Evolutionary conservation across 495 filamentous ascomycete species (phyloP).

Genomic region (Hypomontagnella monticulosa): DNA sequence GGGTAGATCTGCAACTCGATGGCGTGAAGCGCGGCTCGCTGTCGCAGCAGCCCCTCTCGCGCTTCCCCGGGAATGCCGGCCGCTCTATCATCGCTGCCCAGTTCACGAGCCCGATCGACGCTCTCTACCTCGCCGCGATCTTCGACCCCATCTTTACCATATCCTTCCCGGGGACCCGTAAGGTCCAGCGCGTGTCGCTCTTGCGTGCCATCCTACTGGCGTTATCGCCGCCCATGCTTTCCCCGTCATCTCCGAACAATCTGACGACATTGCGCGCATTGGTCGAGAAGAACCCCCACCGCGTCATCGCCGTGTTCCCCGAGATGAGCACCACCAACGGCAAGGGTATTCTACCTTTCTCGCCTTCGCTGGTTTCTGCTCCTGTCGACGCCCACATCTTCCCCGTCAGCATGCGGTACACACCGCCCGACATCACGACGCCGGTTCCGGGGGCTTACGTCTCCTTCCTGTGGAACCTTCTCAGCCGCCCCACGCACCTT

Average conservation of each 20-base stretch:
- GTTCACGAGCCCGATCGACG: conserved; percentile 91
- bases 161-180: conserved; percentile 75
- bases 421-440: conserved; percentile 87
- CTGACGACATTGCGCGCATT: conserved; percentile 71
- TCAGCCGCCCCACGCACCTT: conserved; percentile 86
- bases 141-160: conserved; percentile 95
- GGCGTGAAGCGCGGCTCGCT: conserved; percentile 86
- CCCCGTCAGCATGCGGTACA: conserved; percentile 88
- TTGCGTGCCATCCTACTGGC: conserved; percentile 77
- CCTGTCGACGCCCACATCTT: conserved; percentile 77
- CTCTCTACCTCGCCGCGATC: conserved; percentile 93
- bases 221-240: conserved; percentile 67
- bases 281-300: conserved; percentile 70
- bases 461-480: conserved; percentile 82
- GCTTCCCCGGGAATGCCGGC: conserved; percentile 73
- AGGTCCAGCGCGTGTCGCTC: conserved; percentile 79
- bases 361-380: conserved; percentile 72
- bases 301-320: conserved; percentile 85
- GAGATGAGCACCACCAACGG: conserved; percentile 96
- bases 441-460: conserved; percentile 78
- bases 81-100: conserved; percentile 84
- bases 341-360: conserved; percentile 85
- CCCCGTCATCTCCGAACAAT: conserved; percentile 49
- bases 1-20: conserved; percentile 96
- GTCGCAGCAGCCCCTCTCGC: conserved; percentile 65